phyloP scores from a whole-genome alignment of 2,329 filamentous ascomycete genomes.

The Aspergillus aculeatus region DNA sequence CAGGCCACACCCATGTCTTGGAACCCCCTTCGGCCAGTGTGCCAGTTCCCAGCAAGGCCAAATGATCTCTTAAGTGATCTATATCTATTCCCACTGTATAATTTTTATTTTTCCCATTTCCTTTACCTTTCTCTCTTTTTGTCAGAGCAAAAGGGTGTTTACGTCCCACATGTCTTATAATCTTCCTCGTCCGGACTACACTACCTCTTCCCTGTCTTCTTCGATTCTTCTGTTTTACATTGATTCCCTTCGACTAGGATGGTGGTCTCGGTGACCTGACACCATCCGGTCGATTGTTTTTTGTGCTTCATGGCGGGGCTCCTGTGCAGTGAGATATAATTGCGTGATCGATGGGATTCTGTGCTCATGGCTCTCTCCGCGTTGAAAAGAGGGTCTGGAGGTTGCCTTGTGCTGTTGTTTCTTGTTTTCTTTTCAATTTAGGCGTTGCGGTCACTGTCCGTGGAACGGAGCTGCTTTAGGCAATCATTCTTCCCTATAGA shows the following conservation, averaged over 20 bases:
- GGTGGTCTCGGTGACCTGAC: slow-evolving; percentile 4
- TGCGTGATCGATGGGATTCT: slow-evolving; percentile 7
- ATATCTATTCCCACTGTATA: slow-evolving; percentile 10
- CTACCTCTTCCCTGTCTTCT: slow-evolving; percentile 9
- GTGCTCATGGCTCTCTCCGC: not conserved
- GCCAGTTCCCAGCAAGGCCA: slow-evolving; percentile 38
- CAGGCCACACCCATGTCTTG: slow-evolving; percentile 79
- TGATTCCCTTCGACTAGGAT: slow-evolving; percentile 11
- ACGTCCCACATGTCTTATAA: slow-evolving; percentile 11
- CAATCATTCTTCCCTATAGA: slow-evolving; percentile 12
- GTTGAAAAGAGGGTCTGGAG: slow-evolving; percentile 7
- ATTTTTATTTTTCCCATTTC: not conserved
- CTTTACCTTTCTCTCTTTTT: not conserved
- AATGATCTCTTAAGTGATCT: slow-evolving; percentile 29
- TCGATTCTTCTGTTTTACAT: slow-evolving; percentile 1
- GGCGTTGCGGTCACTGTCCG: slow-evolving; percentile 20
- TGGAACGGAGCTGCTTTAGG: slow-evolving; percentile 13
- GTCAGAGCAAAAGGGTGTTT: slow-evolving; percentile 8
- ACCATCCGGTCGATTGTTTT: slow-evolving; percentile 7
- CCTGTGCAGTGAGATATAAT: slow-evolving; percentile 11
- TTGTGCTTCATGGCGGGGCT: slow-evolving; percentile 9
- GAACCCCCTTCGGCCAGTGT: slow-evolving; percentile 58
- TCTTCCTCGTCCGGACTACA: slow-evolving; percentile 2
- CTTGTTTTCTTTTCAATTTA: slow-evolving; percentile 8
- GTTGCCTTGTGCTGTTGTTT: not conserved